Base-by-base conservation (phyloP, 2,329 filamentous ascomycete genomes). In the Calonectria montana region DNA sequence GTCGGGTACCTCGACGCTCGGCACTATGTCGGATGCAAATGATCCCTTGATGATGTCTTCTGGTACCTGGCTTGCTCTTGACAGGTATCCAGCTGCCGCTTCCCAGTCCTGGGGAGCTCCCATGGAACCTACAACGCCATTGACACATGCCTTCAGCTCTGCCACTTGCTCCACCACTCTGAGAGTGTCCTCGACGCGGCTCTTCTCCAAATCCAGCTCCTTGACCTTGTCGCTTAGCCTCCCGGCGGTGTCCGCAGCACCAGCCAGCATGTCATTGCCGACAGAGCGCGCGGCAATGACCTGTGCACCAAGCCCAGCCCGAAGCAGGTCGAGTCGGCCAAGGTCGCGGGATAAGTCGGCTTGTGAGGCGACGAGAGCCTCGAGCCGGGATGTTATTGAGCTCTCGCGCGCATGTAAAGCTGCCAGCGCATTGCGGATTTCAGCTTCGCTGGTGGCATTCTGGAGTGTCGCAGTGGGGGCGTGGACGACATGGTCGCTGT, bases 101-200 rank as follows among this genome's bases (percentile, higher is more conserved):
- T 99, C 97, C 97, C 97, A 99, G 85, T 99, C 97, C 83, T 99
- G 97, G 48, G 97, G 95, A 5, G 96, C 96, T 39, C 96, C 97
- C 97, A 99, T 99, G 71, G 94, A 97, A 21, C 96, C 97, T 29
- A 96, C 92, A 13, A 98, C 96, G 50, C 97, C 97, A 72, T 98
- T 91, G 41, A 98, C 94, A 82, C 97, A 99, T 10, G 97, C 94
- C 85, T 98, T 98, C 75, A 99, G 92, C 87, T 99, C 97, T 6
- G 94, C 94, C 16, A 99, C 96, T 85, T 98, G 96, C 83, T 98
- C 96, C 13, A 98, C 97, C 3, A 98, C 95, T 10, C 93, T 90
- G 69, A 99, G 86, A 0, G 97, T 98, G 63, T 95, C 93, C 82
- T 97, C 96, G 10, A 99, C 96, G 31, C 95, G 91, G 70, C 92